phyloP scores from a whole-genome alignment of 2,329 filamentous ascomycete genomes.

The Phialocephala sp. region DNA sequence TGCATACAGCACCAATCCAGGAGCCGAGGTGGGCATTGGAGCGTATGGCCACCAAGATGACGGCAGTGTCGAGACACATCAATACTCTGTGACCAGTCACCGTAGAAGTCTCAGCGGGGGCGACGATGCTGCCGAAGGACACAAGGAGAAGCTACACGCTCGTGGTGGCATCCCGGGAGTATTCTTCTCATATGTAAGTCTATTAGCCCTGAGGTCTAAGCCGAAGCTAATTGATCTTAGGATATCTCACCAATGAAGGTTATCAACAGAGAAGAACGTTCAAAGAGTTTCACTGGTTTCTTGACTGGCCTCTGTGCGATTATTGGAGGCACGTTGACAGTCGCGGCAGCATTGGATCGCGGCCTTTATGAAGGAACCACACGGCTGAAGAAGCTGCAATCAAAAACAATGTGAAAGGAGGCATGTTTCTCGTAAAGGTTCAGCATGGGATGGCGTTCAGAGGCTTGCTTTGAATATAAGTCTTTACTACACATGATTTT shows the following conservation, averaged over 20 bases:
- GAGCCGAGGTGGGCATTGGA: conserved; percentile 67
- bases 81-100: conserved; percentile 97
- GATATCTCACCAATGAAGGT: conserved; percentile 99
- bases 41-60: conserved; percentile 67
- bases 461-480: conserved; percentile 9
- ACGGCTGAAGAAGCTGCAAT: conserved; percentile 84
- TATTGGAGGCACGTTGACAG: conserved; percentile 92
- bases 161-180: conserved; percentile 93
- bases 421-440: not conserved
- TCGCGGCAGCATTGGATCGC: conserved; percentile 91
- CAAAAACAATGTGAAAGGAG: conserved; percentile 59
- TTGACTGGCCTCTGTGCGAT: conserved; percentile 93
- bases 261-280: conserved; percentile 89
- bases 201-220: not conserved
- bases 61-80: conserved; percentile 94
- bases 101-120: conserved; percentile 87
- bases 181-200: conserved; percentile 94
- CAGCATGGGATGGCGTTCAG: conserved; percentile 11
- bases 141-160: conserved; percentile 90
- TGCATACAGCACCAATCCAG: conserved; percentile 45
- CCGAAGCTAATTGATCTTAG: conserved; percentile 50
- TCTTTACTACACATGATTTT: conserved; percentile 1
- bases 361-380: conserved; percentile 87
- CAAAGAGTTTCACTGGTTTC: conserved; percentile 91
- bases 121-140: conserved; percentile 82